These are phyloP conservation scores for Heterobasidion irregulare DNA, from an alignment of 1,284 basidiomycete genomes.

Conservation along the genomic window DNA sequence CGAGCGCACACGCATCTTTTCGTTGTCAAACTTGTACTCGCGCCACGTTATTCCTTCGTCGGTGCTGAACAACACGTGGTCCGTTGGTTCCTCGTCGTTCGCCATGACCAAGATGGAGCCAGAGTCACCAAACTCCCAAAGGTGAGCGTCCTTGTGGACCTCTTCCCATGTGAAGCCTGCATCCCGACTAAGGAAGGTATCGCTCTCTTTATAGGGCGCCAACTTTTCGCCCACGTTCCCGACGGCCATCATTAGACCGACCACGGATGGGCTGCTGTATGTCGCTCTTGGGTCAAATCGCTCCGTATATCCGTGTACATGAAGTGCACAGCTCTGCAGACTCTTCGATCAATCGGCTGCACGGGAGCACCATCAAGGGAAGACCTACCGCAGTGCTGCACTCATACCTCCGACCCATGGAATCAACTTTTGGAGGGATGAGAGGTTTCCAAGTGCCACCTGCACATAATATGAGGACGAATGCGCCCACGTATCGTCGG, in stretches of 20 bases:
- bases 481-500: neutral
- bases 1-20: conserved; percentile 66
- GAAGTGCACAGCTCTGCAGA: conserved; percentile 71
- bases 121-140: conserved; percentile 98
- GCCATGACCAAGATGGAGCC: conserved; percentile 90
- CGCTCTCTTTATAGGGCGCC: conserved; percentile 77
- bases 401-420: conserved; percentile 65
- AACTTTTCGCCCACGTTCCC: conserved; percentile 93
- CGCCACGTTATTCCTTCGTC: conserved; percentile 87
- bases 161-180: conserved; percentile 98
- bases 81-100: conserved; percentile 91
- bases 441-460: conserved; percentile 86
- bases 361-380: neutral
- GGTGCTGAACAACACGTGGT: conserved; percentile 82
- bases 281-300: conserved; percentile 85
- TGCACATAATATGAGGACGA: conserved; percentile 17
- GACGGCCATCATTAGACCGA: conserved; percentile 92
- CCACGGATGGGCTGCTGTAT: conserved; percentile 86
- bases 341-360: neutral
- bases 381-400: conserved; percentile 64
- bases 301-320: conserved; percentile 95
- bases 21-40: conserved; percentile 76
- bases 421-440: conserved; percentile 70
- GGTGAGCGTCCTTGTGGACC: conserved; percentile 94
- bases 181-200: conserved; percentile 95